phyloP scores from a whole-genome alignment of 2,329 filamentous ascomycete genomes.

The Dendrostoma leiphaemia region DNA sequence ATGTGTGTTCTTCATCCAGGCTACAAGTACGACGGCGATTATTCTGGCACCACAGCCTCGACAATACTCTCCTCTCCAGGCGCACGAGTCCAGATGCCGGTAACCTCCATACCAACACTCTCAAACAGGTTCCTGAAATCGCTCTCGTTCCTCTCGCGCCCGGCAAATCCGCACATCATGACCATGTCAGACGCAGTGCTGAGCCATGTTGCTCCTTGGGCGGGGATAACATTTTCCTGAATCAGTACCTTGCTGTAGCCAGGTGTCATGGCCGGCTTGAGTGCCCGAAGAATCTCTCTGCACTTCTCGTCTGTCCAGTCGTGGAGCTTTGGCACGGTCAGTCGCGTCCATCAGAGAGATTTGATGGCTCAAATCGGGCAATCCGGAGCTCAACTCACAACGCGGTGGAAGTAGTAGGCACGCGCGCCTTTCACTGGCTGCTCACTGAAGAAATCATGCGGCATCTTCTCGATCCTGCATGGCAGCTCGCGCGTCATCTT shows the following conservation, averaged over 20 bases:
- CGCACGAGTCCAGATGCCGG: constrained; percentile 28
- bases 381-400: constrained; percentile 25
- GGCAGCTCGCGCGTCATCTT: not conserved
- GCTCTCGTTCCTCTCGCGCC: constrained; percentile 33
- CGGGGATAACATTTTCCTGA: constrained; percentile 33
- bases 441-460: constrained; percentile 27
- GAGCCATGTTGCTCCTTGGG: constrained; percentile 32
- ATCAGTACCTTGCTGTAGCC: constrained; percentile 31
- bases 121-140: constrained; percentile 34
- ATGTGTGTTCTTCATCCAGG: too few relatives aligned
- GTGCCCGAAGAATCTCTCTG: constrained; percentile 29
- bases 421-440: constrained; percentile 29
- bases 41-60: not conserved
- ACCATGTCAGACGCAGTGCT: constrained; percentile 36
- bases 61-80: constrained; percentile 6
- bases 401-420: constrained; percentile 35
- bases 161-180: constrained; percentile 33
- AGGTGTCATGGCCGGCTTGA: constrained; percentile 29
- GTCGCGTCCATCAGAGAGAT: not conserved
- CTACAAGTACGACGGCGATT: too few relatives aligned
- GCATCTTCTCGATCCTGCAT: constrained; percentile 10
- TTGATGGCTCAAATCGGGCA: not conserved
- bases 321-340: constrained; percentile 25
- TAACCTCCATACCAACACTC: constrained; percentile 32
- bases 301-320: constrained; percentile 35